Evolutionary conservation across 768 basidiomycete species (phyloP).

Genomic region (Mycena pura): DNA sequence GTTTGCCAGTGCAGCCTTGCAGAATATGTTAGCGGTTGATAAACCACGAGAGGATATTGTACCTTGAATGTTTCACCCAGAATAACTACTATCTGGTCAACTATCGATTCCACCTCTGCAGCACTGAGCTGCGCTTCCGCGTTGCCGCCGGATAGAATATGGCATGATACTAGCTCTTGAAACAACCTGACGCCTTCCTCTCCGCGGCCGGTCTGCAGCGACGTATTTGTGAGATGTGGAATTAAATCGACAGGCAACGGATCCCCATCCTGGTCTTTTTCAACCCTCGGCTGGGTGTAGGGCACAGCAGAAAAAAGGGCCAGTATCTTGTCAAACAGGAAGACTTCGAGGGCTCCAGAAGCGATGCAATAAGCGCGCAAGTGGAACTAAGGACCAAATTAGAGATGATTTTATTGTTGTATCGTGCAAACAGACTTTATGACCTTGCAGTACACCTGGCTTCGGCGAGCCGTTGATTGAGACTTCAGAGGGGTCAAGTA

Average conservation of each 20-base stretch:
- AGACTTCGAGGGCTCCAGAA: conserved; percentile 78
- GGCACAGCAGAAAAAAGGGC: conserved; percentile 86
- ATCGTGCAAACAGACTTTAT: conserved; percentile 57
- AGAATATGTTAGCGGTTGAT: too few species aligned
- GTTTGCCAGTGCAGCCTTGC: conserved; percentile 79
- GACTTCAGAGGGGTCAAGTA: conserved; percentile 72
- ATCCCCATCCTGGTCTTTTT: conserved; percentile 31
- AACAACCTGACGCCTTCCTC: conserved; percentile 80
- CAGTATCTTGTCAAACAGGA: conserved; percentile 81
- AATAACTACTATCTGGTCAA: conserved; percentile 65
- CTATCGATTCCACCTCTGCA: conserved; percentile 51
- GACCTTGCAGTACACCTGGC: conserved; percentile 45
- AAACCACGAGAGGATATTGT: too few species aligned
- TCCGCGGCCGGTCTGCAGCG: conserved; percentile 72
- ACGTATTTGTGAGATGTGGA: conserved; percentile 92
- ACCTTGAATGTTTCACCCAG: conserved; percentile 79
- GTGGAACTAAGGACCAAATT: conserved; percentile 73
- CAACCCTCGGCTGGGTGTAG: conserved; percentile 57
- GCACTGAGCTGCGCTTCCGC: conserved; percentile 33
- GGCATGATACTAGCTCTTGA: conserved; percentile 77
- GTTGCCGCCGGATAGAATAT: conserved; percentile 47
- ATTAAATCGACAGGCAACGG: conserved; percentile 54
- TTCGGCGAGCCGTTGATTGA: conserved; percentile 33
- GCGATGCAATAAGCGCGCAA: conserved; percentile 88
- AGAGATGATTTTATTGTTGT: background rate